phyloP scores from a whole-genome alignment of 1,139 yeast species.

The Sugiyamaella japonica region DNA sequence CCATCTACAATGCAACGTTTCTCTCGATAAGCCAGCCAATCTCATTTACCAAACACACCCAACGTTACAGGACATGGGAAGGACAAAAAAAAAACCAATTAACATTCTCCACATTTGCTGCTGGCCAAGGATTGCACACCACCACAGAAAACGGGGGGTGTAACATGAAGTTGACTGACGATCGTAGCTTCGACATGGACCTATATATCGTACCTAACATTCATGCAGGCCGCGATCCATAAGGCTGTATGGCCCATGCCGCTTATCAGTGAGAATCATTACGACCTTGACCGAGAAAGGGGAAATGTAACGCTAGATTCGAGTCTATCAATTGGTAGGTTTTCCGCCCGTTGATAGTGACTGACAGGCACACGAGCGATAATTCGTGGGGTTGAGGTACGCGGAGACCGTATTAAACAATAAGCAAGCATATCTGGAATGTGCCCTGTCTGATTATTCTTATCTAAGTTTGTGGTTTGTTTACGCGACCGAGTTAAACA shows the following conservation, averaged over 20 bases:
- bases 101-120: not conserved
- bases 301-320: not conserved
- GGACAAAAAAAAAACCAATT: not conserved
- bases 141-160: not conserved
- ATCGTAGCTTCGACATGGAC: not conserved
- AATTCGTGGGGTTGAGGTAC: too few species aligned
- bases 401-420: too few species aligned
- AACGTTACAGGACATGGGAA: not conserved
- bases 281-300: not conserved
- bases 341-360: not conserved
- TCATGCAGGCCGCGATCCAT: not conserved
- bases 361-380: constrained; percentile 3
- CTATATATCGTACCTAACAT: too few species aligned
- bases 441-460: too few species aligned
- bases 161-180: not conserved
- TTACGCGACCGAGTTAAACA: too few species aligned
- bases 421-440: too few species aligned
- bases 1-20: not conserved
- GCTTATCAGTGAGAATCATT: not conserved
- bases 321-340: not conserved
- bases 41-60: not conserved
- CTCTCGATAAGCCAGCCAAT: not conserved
- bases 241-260: not conserved
- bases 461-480: too few species aligned
- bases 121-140: not conserved